Conservation (phyloP, 176 grass and related monocot species). For the barley (Hordeum vulgare) region MorexV3_pseudomolecules_assembly NC_058521.1:508865424-508865923, state of each 20-base stretch:
- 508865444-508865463: background rate
- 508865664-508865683: too few relatives aligned
- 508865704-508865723: background rate
- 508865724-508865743: too few relatives aligned
- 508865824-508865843: background rate
- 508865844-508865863: background rate
- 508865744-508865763: background rate
- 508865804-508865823: background rate
- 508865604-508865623: background rate
- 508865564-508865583: background rate
- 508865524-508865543: constrained; percentile 11
- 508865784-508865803: background rate
- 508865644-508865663: background rate
- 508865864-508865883: too few relatives aligned
- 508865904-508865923: background rate
- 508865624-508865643: background rate
- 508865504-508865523: background rate
- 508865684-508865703: too few relatives aligned
- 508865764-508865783: background rate
- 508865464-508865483: background rate
- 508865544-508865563: background rate
- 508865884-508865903: background rate
- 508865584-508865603: background rate
- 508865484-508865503: background rate
- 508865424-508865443: background rate